These are phyloP conservation scores for Phlebopus sp. DNA, from an alignment of 1,284 basidiomycete genomes.

Conservation along the genomic window DNA sequence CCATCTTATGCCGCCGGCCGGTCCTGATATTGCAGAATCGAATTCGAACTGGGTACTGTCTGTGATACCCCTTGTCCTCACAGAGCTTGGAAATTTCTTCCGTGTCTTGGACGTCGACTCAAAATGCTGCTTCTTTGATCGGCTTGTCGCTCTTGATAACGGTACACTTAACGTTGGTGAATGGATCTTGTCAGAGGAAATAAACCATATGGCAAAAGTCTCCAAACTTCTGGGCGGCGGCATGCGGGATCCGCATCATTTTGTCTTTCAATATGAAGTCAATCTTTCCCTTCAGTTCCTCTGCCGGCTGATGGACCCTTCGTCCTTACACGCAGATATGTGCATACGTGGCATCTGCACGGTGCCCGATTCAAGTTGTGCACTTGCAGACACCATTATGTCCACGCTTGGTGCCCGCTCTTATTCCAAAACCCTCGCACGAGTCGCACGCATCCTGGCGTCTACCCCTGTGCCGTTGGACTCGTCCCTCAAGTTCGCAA, in stretches of 20 bases:
- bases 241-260: slow-evolving; percentile 29
- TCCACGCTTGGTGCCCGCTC: slow-evolving; percentile 25
- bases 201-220: slow-evolving; percentile 43
- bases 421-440: slow-evolving; percentile 28
- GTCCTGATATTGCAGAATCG: slow-evolving; percentile 27
- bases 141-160: slow-evolving; percentile 55
- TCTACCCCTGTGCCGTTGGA: slow-evolving; percentile 33
- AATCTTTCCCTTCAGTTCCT: slow-evolving; percentile 23
- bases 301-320: slow-evolving; percentile 16
- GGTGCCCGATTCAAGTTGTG: slow-evolving; percentile 15
- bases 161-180: slow-evolving; percentile 62
- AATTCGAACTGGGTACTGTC: slow-evolving; percentile 46
- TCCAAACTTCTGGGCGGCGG: slow-evolving; percentile 37
- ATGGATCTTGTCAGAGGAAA: slow-evolving; percentile 63
- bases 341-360: slow-evolving; percentile 21
- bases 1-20: slow-evolving; percentile 45
- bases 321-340: slow-evolving; percentile 18
- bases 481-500: slow-evolving; percentile 40
- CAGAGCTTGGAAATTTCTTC: slow-evolving; percentile 55
- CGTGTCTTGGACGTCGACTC: slow-evolving; percentile 52
- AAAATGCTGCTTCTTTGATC: slow-evolving; percentile 51
- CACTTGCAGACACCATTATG: slow-evolving; percentile 21
- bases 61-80: slow-evolving; percentile 56
- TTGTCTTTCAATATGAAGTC: slow-evolving; percentile 32
- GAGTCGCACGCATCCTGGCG: slow-evolving; percentile 26